These are phyloP conservation scores for Paracoccidioides brasiliensis DNA, from an alignment of 2,329 filamentous ascomycete genomes.

Conservation along the genomic window DNA sequence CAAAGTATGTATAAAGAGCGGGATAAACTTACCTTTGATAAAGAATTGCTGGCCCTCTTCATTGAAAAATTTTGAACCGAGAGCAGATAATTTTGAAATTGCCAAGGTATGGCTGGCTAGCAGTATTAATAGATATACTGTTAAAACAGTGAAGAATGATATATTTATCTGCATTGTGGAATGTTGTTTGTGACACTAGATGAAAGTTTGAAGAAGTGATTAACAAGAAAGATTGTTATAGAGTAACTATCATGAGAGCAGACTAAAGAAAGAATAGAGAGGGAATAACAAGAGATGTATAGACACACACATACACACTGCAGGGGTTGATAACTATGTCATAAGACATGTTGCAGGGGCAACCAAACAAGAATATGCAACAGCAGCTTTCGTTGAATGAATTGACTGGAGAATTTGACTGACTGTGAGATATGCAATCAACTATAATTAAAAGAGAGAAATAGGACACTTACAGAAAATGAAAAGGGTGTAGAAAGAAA, in stretches of 20 bases:
- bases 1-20: not conserved
- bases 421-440: too few relatives aligned
- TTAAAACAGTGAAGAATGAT: constrained; percentile 4
- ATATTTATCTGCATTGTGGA: not conserved
- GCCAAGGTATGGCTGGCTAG: constrained; percentile 23
- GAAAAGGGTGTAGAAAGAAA: too few relatives aligned
- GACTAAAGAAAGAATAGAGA: not conserved
- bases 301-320: too few relatives aligned
- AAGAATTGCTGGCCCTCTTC: constrained; percentile 70
- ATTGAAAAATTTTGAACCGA: constrained; percentile 77
- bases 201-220: not conserved
- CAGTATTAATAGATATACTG: constrained; percentile 17
- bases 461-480: too few relatives aligned
- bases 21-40: constrained; percentile 53
- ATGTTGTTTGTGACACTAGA: not conserved
- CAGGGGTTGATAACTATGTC: too few relatives aligned
- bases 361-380: too few relatives aligned
- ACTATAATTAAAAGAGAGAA: too few relatives aligned
- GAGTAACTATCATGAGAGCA: not conserved
- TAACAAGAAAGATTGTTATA: not conserved
- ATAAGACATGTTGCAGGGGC: too few relatives aligned
- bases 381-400: too few relatives aligned
- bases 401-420: too few relatives aligned
- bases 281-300: too few relatives aligned
- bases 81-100: constrained; percentile 43